Conservation (phyloP, 108 stramenopile genomes). For the Fistulifera solaris region DNA sequence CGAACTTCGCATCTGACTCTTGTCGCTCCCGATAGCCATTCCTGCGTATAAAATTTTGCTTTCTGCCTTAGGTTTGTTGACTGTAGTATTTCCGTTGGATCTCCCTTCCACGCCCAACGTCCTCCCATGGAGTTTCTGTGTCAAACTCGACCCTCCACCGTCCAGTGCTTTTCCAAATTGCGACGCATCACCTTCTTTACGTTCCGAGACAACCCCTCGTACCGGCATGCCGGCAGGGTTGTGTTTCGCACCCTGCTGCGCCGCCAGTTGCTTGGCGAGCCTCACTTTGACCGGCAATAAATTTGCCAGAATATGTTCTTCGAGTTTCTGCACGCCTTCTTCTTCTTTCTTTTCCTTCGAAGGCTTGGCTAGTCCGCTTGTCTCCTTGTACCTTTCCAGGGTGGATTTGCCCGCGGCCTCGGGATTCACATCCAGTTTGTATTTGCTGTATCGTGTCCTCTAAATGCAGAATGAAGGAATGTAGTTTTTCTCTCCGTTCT, state of each 20-base stretch:
- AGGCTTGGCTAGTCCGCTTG: constrained; percentile 28
- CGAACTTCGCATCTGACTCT: constrained; percentile 46
- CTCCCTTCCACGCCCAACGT: constrained; percentile 39
- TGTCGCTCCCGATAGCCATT: constrained; percentile 58
- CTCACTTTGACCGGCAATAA: constrained; percentile 76
- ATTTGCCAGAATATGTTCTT: constrained; percentile 81
- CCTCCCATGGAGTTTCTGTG: constrained; percentile 48
- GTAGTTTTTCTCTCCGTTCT: constrained; percentile 78
- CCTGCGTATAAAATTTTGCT: constrained; percentile 58
- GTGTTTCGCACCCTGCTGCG: constrained; percentile 73
- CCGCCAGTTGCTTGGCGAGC: constrained; percentile 69
- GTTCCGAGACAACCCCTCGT: constrained; percentile 2
- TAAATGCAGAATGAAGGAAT: constrained; percentile 73
- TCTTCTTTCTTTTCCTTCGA: constrained; percentile 59
- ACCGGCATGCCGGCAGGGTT: constrained; percentile 69
- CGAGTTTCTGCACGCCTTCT: constrained; percentile 68
- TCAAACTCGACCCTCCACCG: constrained; percentile 46
- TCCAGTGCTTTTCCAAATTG: constrained; percentile 53
- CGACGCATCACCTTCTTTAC: constrained; percentile 10
- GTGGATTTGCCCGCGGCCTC: constrained; percentile 27
- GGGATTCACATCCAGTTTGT: constrained; percentile 37
- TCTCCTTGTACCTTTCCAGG: constrained; percentile 5
- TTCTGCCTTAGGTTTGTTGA: background rate
- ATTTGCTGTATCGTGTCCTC: constrained; percentile 76
- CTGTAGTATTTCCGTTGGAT: constrained; percentile 15